A percentile compares a stretch with the other conserved stretches of the same genome.
phyloP scores from a whole-genome alignment of 2,329 filamentous ascomycete species.

The Fusarium anthophilum region DNA sequence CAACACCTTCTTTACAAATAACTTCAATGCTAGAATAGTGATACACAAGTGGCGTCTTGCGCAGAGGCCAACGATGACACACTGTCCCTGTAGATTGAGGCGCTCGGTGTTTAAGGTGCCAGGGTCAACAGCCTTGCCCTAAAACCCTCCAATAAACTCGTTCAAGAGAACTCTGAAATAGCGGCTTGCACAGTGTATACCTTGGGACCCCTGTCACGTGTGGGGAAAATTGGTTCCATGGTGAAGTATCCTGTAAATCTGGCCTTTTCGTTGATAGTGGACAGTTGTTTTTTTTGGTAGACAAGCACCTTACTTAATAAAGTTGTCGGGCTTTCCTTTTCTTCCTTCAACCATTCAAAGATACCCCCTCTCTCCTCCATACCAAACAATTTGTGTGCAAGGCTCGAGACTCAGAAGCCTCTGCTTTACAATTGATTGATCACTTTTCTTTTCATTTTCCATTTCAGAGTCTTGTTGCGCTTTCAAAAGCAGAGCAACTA shows the following conservation, averaged over 20 bases:
- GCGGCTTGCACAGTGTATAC: conserved; percentile 34
- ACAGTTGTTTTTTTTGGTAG: conserved; percentile 54
- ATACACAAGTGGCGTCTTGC: conserved; percentile 20
- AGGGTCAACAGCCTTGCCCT: conserved; percentile 30
- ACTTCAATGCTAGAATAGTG: neutral
- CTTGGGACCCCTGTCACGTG: conserved; percentile 47
- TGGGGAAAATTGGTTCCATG: conserved; percentile 31
- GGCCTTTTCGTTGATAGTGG: conserved; percentile 47
- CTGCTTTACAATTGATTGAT: conserved; percentile 36
- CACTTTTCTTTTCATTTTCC: conserved; percentile 38
- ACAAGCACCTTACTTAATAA: conserved; percentile 48
- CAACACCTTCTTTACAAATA: neutral
- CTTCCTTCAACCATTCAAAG: conserved; percentile 36
- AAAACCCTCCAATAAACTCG: neutral
- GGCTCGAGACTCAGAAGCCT: conserved; percentile 43
- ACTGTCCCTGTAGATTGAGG: conserved; percentile 6
- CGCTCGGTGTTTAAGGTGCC: conserved; percentile 22
- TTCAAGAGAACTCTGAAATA: neutral
- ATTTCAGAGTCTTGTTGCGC: conserved; percentile 35
- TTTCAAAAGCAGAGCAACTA: conserved; percentile 31
- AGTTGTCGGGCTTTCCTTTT: conserved; percentile 26
- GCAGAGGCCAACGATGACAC: conserved; percentile 2
- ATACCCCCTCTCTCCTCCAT: conserved; percentile 43
- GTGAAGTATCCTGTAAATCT: conserved; percentile 49
- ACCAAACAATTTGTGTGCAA: conserved; percentile 44